Conservation (phyloP, 768 basidiomycete species). For the Royoungia palumana region DNA sequence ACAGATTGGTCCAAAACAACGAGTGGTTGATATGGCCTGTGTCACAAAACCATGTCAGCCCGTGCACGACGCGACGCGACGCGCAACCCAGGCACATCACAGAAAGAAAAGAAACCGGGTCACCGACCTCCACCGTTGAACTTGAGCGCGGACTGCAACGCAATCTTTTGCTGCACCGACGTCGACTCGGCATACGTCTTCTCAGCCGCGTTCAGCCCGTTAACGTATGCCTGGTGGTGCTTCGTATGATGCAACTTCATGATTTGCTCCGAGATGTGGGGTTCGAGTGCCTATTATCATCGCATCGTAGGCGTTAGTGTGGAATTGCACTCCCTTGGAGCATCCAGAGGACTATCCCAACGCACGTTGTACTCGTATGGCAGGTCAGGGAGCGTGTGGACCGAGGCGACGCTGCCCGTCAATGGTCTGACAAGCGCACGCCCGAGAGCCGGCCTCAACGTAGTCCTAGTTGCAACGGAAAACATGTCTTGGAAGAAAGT, state of each 20-base stretch:
- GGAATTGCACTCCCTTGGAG: no score
- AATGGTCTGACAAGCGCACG: conserved; percentile 43
- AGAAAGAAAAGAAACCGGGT: background rate
- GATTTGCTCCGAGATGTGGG: conserved; percentile 85
- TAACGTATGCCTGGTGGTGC: conserved; percentile 93
- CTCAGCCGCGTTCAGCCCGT: conserved; percentile 90
- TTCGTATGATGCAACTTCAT: conserved; percentile 93
- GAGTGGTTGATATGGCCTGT: conserved; percentile 92
- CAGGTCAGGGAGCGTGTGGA: conserved; percentile 76
- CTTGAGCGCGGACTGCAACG: conserved; percentile 87
- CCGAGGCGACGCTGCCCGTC: conserved; percentile 35
- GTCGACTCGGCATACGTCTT: conserved; percentile 66
- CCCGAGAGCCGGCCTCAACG: conserved; percentile 41
- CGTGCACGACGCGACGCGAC: background rate
- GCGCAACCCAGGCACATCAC: background rate
- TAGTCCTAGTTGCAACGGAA: conserved; percentile 42
- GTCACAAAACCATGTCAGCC: background rate
- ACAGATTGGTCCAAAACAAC: conserved; percentile 97
- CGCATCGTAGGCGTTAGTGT: no score
- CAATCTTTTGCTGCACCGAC: conserved; percentile 73
- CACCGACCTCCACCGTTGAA: conserved; percentile 91
- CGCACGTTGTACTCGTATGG: conserved; percentile 79
- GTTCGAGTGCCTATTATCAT: conserved; percentile 72
- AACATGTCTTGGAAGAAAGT: conserved; percentile 37
- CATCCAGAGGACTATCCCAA: background rate